Evolutionary conservation across 2,329 filamentous ascomycete species (phyloP), one percentile per base, ranked within the genome.

Genomic region (Amauroascus niger): DNA sequence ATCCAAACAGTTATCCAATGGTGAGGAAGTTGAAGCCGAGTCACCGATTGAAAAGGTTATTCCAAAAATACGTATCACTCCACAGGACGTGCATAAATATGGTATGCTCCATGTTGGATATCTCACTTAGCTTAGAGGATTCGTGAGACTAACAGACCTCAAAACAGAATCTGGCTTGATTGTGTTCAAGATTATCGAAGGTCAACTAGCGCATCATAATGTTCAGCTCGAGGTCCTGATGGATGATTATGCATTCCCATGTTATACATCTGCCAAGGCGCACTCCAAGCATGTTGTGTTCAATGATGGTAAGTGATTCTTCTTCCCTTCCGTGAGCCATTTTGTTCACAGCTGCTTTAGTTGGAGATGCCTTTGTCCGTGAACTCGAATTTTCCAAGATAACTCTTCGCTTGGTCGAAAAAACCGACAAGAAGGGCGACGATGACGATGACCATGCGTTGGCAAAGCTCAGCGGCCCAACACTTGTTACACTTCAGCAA

Each of bases 311-410:
- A 67, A 59, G 74, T 65, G 37, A n/a, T 18, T 11, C 2, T 28
- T 32, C 20, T 48, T 26, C 26, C 48, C 22, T 32, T 14, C 8
- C 6, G 16, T 6, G 26, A 26, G 33, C 24, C 22, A 18, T 16
- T 30, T 2, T 35, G 52, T 58, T 63, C 58, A 73, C 53, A 14
- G 8, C 9, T 5, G 37, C 53, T 28, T 13, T 58, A 79, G 76
- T 90, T 64, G 90, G 91, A 47, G 93, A 98, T 70, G 93, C 89
- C 52, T 89, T 98, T 71, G 87, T 98, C 56, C 88, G 93, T 57
- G 93, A 98, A 69, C 78, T 98, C n/a, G 94, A 98, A 59, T 90
- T 96, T 62, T 98, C 93, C 2, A 87, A 86, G 60, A 82, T 98
- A 55, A 97, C 90, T 0, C 78, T 98, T 59, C 87, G 89, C 54